A percentile compares a stretch with the other conserved stretches of the same genome.
These are phyloP conservation scores for Acrocalymma vagum DNA, from an alignment of 2,329 filamentous ascomycete genomes.

Conservation along the genomic window DNA sequence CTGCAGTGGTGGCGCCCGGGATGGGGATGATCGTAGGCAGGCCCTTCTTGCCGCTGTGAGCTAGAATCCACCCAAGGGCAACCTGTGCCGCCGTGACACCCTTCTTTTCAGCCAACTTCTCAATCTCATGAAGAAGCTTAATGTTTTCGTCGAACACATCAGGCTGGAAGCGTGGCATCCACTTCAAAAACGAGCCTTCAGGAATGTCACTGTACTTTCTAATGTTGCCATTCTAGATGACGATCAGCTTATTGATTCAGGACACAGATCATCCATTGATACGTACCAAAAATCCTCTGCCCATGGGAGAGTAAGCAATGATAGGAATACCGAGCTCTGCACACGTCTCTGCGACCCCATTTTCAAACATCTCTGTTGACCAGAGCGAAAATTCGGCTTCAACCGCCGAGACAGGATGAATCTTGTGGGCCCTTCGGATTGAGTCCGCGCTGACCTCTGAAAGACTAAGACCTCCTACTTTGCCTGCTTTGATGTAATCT, in stretches of 20 bases:
- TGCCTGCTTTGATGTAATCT: conserved; percentile 49
- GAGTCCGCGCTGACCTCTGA: conserved; percentile 56
- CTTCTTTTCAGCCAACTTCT: conserved; percentile 68
- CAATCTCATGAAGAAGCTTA: conserved; percentile 66
- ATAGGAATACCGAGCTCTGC: conserved; percentile 73
- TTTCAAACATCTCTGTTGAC: conserved; percentile 64
- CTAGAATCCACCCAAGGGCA: conserved; percentile 69
- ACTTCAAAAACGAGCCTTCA: conserved; percentile 60
- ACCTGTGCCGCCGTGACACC: conserved; percentile 69
- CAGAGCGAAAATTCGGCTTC: conserved; percentile 70
- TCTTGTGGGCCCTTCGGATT: conserved; percentile 58
- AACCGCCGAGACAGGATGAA: conserved; percentile 65
- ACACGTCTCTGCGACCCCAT: conserved; percentile 65
- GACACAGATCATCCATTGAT: conserved; percentile 42
- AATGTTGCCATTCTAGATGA: conserved; percentile 50
- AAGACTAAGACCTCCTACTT: conserved; percentile 57
- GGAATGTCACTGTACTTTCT: conserved; percentile 65
- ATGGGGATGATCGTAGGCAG: conserved; percentile 71
- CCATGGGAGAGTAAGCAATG: conserved; percentile 75
- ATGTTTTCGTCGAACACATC: conserved; percentile 73
- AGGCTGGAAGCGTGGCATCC: conserved; percentile 68
- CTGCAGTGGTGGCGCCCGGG: conserved; percentile 67
- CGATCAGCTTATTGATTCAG: conserved; percentile 29
- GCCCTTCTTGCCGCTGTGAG: conserved; percentile 60
- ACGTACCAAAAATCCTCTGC: conserved; percentile 63